Percentiles rank a stretch among this genome's conserved stretches.
These are phyloP conservation scores for Metschnikowia drakensbergensis DNA, from an alignment of 805 yeast species.

Conservation along the genomic window DNA sequence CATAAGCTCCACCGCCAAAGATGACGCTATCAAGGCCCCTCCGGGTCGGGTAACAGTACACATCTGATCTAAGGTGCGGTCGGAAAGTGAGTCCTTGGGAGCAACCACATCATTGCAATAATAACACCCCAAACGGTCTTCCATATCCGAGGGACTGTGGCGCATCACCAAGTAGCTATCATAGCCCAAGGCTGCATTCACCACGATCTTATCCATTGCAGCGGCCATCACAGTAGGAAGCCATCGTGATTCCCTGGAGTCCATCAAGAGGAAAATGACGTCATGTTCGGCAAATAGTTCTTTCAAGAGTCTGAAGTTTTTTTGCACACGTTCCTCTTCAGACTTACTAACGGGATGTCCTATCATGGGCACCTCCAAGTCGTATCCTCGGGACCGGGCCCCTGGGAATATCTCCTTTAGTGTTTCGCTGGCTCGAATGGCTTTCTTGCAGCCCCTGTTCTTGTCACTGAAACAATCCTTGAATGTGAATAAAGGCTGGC, in stretches of 20 bases:
- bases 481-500: conserved; percentile 84
- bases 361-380: conserved; percentile 87
- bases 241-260: conserved; percentile 96
- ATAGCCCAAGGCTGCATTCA: conserved; percentile 93
- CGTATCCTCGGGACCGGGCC: conserved; percentile 58
- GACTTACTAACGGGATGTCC: conserved; percentile 74
- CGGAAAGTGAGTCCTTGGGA: conserved; percentile 82
- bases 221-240: conserved; percentile 84
- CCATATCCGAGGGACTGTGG: conserved; percentile 44
- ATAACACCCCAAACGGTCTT: conserved; percentile 77
- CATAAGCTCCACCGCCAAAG: conserved; percentile 79
- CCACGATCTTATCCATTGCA: conserved; percentile 64
- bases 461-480: conserved; percentile 69
- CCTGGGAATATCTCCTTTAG: conserved; percentile 75
- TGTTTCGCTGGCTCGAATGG: conserved; percentile 70
- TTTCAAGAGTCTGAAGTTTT: conserved; percentile 51
- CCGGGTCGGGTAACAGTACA: conserved; percentile 99
- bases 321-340: conserved; percentile 40
- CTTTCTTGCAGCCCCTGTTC: conserved; percentile 69
- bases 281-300: conserved; percentile 65
- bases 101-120: conserved; percentile 96
- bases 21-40: conserved; percentile 81
- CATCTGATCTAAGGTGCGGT: conserved; percentile 93
- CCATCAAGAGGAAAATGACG: conserved; percentile 77
- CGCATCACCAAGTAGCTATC: conserved; percentile 92